Conservation (phyloP, 2,329 filamentous ascomycete species). For the Botrytis galanthina region DNA sequence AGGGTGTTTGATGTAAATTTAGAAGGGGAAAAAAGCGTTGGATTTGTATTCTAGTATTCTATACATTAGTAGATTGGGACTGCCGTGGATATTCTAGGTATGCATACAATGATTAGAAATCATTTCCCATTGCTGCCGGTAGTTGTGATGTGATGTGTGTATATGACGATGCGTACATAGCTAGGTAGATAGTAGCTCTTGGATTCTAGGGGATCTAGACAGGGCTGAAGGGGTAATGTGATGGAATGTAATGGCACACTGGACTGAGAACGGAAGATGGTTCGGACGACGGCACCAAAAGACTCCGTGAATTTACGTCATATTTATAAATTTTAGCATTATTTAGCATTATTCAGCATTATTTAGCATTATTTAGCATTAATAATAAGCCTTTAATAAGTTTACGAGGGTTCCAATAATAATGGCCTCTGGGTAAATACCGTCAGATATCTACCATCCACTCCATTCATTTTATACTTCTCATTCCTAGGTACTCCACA, state of each 20-base stretch:
- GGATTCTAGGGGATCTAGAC: neutral
- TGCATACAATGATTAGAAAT: neutral
- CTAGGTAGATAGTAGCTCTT: neutral
- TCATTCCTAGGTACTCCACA: neutral
- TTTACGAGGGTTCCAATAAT: neutral
- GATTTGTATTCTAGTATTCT: neutral
- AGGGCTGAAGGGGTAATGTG: slow-evolving; percentile 6
- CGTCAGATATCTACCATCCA: neutral
- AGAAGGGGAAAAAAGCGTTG: neutral
- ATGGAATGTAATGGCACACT: neutral
- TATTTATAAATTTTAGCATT: neutral
- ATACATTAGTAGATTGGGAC: neutral
- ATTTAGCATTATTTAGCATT: no score
- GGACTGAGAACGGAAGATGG: neutral
- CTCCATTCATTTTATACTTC: neutral
- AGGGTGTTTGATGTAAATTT: no score
- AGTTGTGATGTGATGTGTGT: neutral
- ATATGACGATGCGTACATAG: neutral
- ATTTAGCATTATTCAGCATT: no score
- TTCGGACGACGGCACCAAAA: neutral
- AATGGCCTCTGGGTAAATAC: no score
- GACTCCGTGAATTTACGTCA: slow-evolving; percentile 1
- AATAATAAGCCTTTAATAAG: neutral
- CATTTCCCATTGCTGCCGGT: neutral
- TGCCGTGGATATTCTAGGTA: neutral